phyloP scores from a whole-genome alignment of 2,329 filamentous ascomycete species.

The Reticulascus tulasneorum region DNA sequence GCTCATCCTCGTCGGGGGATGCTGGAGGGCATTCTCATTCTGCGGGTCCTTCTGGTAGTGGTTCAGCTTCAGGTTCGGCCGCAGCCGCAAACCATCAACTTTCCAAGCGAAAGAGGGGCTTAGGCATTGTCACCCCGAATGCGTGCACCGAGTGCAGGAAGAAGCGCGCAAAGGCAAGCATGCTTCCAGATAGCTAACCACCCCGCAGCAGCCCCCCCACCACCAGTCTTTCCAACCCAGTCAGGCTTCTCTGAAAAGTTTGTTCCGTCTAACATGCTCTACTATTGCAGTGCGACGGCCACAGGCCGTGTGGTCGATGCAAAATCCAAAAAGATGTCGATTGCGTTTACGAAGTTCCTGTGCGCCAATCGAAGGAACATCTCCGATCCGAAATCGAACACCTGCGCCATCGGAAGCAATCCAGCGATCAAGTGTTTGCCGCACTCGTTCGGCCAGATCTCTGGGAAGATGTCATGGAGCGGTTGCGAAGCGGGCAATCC shows the following conservation, averaged over 20 bases:
- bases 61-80: conserved; percentile 5
- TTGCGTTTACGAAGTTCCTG: conserved; percentile 59
- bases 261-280: background rate
- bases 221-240: too few relatives aligned
- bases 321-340: conserved; percentile 49
- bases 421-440: conserved; percentile 51
- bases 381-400: conserved; percentile 57
- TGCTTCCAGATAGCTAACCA: background rate
- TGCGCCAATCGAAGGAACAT: conserved; percentile 61
- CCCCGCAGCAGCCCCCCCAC: background rate
- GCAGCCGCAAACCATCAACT: conserved; percentile 21
- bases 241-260: background rate
- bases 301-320: conserved; percentile 53
- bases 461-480: conserved; percentile 51
- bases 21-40: too few relatives aligned
- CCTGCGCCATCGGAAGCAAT: conserved; percentile 50
- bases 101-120: conserved; percentile 50
- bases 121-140: conserved; percentile 56
- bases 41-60: too few relatives aligned
- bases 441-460: conserved; percentile 48
- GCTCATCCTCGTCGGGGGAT: too few relatives aligned
- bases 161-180: conserved; percentile 55
- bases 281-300: conserved; percentile 51
- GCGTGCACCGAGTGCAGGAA: conserved; percentile 60
- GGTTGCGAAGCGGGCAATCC: conserved; percentile 49